Evolutionary conservation across 441 rosid genomes (phyloP).

Genomic region (Pelargonium fulgidum): DNA sequence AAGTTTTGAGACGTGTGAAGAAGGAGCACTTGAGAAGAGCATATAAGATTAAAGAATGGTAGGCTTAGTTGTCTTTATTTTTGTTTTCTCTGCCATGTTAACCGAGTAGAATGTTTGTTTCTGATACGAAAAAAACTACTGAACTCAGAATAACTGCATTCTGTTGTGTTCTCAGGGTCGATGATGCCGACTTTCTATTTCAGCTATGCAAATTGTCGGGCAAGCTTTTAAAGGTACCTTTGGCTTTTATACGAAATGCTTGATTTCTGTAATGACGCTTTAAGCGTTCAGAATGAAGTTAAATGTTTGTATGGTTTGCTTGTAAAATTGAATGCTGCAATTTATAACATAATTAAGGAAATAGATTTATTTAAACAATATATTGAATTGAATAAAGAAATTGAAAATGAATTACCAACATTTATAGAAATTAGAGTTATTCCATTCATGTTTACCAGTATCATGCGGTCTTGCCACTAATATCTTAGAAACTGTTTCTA

Average conservation of each 20-base stretch:
- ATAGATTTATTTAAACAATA: too few species aligned
- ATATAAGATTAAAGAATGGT: conserved; percentile 80
- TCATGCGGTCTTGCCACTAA: too few species aligned
- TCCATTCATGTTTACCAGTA: too few species aligned
- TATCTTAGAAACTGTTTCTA: not conserved
- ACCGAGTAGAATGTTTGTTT: not conserved
- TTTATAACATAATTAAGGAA: not conserved
- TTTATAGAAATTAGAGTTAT: not conserved
- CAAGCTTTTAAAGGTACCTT: conserved; percentile 69
- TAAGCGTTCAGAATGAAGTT: not conserved
- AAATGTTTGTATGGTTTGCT: not conserved
- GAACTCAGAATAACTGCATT: not conserved
- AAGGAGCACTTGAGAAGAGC: conserved; percentile 82
- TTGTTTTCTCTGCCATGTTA: not conserved
- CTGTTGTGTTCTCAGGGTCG: conserved; percentile 45
- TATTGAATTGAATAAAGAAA: too few species aligned
- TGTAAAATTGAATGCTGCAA: not conserved
- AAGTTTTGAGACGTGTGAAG: conserved; percentile 84
- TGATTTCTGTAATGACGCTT: not conserved
- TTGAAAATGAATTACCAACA: too few species aligned
- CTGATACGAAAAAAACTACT: not conserved
- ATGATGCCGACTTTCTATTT: conserved; percentile 71
- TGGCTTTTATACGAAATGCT: conserved; percentile 2
- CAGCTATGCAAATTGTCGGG: conserved; percentile 78
- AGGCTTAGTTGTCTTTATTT: conserved; percentile 18